Evolutionary conservation across 345 rosid species (phyloP), one percentile per base, ranked within the genome.

Genomic region (Populus tremula): DNA sequence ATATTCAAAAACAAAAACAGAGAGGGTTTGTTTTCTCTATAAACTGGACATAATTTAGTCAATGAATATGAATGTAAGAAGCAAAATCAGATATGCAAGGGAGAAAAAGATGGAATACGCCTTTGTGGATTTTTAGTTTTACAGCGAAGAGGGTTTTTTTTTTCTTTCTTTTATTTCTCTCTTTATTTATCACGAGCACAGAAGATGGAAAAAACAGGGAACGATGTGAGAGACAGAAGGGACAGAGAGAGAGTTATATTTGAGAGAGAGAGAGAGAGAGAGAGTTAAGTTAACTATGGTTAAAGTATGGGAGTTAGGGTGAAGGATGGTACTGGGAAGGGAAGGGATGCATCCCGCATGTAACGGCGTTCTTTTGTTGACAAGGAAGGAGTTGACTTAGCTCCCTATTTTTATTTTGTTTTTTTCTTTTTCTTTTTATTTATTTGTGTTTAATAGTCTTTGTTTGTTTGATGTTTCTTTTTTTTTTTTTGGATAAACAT

Each of bases 361-460:
- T 72, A 82, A 80, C 87, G 82, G 70, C 82, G 82, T 72, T 6
- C 25, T 11, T 0, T 14, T 18, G 8, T 10, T 29, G n/a, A 49
- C 54, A 65, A 59, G 78, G 76, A 38, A 41, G 12, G 71, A n/a
- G 16, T 47, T 38, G 47, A 27, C 71, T n/a, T 4, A 56, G 20
- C 49, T 59, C 8, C 85, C 45, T 41, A 25, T 27, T 14, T 10
- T 12, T 41, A 10, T 41, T 39, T 31, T 31, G 5, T 0, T 33
- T 33, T 41, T 10, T 10, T 56, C 0, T 31, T 33, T 36, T 36
- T 35, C 0, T 67, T n/a, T 38, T 69, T 36, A 23, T 67, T 18
- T 67, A 41, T 10, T 41, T 10, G 45, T 41, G 45, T 41, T 41
- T 39, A 39, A 39, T 39, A 39, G 12, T 39, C 11, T 67, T 69